A percentile compares a stretch with the other conserved stretches of the same genome.
These are phyloP conservation scores for Corymbia citriodora DNA, from an alignment of 441 rosid species.

Conservation along the genomic window DNA sequence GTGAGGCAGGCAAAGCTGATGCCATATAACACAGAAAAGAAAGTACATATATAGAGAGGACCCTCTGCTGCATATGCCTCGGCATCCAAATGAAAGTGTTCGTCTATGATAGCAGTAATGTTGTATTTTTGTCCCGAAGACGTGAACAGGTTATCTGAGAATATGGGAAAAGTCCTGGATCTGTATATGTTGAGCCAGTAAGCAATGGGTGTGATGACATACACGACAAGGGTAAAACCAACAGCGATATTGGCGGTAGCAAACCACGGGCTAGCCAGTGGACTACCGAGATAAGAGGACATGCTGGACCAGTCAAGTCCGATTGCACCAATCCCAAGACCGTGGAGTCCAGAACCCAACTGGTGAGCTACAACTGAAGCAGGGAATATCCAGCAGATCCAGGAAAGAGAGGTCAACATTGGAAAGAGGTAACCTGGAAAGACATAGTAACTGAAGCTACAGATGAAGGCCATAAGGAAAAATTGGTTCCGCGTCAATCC, in stretches of 20 bases:
- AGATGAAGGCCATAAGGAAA: constrained; percentile 28
- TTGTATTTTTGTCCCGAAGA: constrained; percentile 35
- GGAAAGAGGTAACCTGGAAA: constrained; percentile 39
- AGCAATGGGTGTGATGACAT: constrained; percentile 41
- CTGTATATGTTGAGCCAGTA: constrained; percentile 44
- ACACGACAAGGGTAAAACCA: constrained; percentile 34
- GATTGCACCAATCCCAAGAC: constrained; percentile 32
- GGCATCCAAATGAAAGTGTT: constrained; percentile 35
- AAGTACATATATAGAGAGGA: constrained; percentile 37
- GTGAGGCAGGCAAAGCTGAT: constrained; percentile 44
- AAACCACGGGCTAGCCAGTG: constrained; percentile 58
- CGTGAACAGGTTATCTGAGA: constrained; percentile 36
- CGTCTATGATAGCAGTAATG: constrained; percentile 35
- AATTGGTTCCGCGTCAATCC: constrained; percentile 32
- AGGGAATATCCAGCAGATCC: constrained; percentile 40
- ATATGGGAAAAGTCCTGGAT: constrained; percentile 53
- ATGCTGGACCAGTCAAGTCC: constrained; percentile 45
- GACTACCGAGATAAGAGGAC: constrained; percentile 49
- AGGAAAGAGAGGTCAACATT: constrained; percentile 26
- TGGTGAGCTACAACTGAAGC: constrained; percentile 29
- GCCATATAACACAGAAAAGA: constrained; percentile 46
- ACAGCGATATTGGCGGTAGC: constrained; percentile 51
- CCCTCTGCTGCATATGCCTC: constrained; percentile 44
- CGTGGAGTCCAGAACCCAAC: constrained; percentile 38
- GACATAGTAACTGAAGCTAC: constrained; percentile 35